phyloP scores from a whole-genome alignment of 106 monocot genomes.

The Allium cepa region DNA sequence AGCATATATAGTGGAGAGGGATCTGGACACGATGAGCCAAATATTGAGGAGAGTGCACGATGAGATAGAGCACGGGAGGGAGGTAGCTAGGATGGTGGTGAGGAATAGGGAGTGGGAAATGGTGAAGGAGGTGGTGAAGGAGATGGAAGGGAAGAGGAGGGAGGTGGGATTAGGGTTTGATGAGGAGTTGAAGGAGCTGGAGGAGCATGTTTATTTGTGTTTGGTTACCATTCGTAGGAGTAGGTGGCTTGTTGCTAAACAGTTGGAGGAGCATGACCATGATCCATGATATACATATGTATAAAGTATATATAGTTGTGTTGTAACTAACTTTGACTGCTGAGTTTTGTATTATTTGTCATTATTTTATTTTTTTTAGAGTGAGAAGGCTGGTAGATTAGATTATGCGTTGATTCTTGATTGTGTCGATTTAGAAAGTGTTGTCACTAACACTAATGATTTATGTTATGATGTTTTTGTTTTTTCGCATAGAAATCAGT shows the following conservation, averaged over 20 bases:
- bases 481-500: no score
- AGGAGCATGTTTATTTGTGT: slow-evolving; percentile 80
- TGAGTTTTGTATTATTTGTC: no score
- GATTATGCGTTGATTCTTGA: no score
- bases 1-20: slow-evolving; percentile 69
- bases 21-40: slow-evolving; percentile 76
- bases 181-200: slow-evolving; percentile 66
- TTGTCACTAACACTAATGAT: no score
- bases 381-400: no score
- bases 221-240: slow-evolving; percentile 70
- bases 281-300: background rate
- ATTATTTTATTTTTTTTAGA: no score
- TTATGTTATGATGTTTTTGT: no score
- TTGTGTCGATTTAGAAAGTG: no score
- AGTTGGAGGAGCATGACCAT: background rate
- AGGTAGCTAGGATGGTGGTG: slow-evolving; percentile 47
- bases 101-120: slow-evolving; percentile 18
- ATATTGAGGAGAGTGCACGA: slow-evolving; percentile 71
- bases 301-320: background rate
- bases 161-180: slow-evolving; percentile 24
- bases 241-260: slow-evolving; percentile 27
- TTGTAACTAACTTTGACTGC: no score
- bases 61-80: slow-evolving; percentile 77
- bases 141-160: slow-evolving; percentile 30
- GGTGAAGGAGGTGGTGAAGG: slow-evolving; percentile 40